Evolutionary conservation across 2,329 filamentous ascomycete species (phyloP).

Genomic region (Fusarium caatingaense): DNA sequence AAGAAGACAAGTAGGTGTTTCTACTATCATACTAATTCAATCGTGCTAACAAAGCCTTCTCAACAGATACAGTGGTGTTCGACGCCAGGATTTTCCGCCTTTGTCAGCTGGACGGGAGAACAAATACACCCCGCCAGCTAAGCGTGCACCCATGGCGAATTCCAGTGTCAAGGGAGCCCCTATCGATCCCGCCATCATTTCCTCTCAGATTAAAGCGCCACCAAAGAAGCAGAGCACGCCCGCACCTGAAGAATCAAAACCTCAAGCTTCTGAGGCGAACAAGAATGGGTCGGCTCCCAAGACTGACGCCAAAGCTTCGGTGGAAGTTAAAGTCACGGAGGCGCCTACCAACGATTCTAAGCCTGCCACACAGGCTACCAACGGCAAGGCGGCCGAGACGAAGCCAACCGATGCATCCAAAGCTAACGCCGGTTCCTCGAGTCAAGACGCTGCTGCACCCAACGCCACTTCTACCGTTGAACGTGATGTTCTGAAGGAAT

Average conservation of each 20-base stretch:
- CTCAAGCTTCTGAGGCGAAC: slow-evolving; percentile 39
- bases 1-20: slow-evolving; percentile 84
- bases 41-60: slow-evolving; percentile 32
- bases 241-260: slow-evolving; percentile 44
- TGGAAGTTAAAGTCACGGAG: slow-evolving; percentile 47
- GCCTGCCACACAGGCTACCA: slow-evolving; percentile 50
- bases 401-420: slow-evolving; percentile 46
- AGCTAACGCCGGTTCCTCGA: slow-evolving; percentile 51
- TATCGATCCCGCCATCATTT: slow-evolving; percentile 90
- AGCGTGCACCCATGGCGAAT: slow-evolving; percentile 80
- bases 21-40: not conserved
- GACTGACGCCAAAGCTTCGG: slow-evolving; percentile 43
- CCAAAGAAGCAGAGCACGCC: slow-evolving; percentile 52
- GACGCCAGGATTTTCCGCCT: slow-evolving; percentile 78
- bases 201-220: slow-evolving; percentile 74
- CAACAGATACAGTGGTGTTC: slow-evolving; percentile 88
- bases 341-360: slow-evolving; percentile 46
- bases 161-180: slow-evolving; percentile 81
- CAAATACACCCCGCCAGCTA: slow-evolving; percentile 92
- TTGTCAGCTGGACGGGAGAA: slow-evolving; percentile 64
- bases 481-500: slow-evolving; percentile 69
- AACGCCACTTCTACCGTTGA: slow-evolving; percentile 72
- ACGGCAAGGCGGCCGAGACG: slow-evolving; percentile 48
- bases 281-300: slow-evolving; percentile 50
- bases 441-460: slow-evolving; percentile 57